Evolutionary conservation across 345 rosid genomes (phyloP), one percentile per base, ranked within the genome.

Genomic region (Salix viminalis): DNA sequence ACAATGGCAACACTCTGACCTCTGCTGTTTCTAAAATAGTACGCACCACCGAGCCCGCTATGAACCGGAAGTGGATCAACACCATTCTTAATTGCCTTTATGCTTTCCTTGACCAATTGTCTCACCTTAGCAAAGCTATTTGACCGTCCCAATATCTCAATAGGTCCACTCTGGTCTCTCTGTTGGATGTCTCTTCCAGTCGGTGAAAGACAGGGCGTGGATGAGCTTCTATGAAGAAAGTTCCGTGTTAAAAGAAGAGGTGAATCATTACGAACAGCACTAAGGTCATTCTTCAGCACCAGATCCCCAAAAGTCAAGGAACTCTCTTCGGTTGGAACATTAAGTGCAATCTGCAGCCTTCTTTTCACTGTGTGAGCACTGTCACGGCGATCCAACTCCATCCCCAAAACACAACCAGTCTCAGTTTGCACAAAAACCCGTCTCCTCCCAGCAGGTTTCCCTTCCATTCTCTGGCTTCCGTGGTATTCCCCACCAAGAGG

Each of bases 161-260:
- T 94, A 42, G 86, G 97, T 70, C 97, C 89, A 78, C 99, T 91
- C 77, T 77, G 87, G 65, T 92, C 99, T 80, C 88, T 90, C 78
- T 90, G 97, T 65, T 90, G 93, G 77, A 87, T 64, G 79, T 94
- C 98, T 75, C 75, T 92, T 67, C 97, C 97, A 9, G 90, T 86
- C 7, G 99, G 99, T 0, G 97, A 96, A 76, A 96, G 97, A 83
- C 99, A 96, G 21, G 98, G 99, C 78, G 99, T 96, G 1, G 98
- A 94, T 21, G 95, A 92, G 88, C 99, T 96, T 77, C 98, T 82
- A 71, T 96, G 99, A 81, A 96, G 72, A 65, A 73, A 80, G 73
- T 90, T 92, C 58, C 99, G 85, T 18, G 91, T 92, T 66, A 96
- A 87, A 28, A 96, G 97, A 72, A 96, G 94, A 0, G 97, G 97